Conservation (phyloP, 352 stramenopile species). For the Aphanomyces cochlioides region DNA sequence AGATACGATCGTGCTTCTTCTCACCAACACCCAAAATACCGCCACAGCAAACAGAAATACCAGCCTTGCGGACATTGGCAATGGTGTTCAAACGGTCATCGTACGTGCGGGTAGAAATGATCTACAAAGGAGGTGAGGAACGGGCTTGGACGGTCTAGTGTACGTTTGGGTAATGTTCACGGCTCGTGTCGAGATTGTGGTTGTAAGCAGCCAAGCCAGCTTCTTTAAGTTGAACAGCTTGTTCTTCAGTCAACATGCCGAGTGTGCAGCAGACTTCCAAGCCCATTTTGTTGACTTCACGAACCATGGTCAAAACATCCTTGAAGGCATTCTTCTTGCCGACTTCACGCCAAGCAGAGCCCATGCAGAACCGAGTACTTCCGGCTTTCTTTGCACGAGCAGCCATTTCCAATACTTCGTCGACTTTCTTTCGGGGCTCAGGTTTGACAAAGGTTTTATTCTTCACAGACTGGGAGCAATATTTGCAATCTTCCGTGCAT, state of each 20-base stretch:
- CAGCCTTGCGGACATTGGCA: constrained; percentile 94
- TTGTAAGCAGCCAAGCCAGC: constrained; percentile 98
- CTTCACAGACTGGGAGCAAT: constrained; percentile 94
- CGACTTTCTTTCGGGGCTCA: constrained; percentile 94
- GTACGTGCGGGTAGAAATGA: constrained; percentile 95
- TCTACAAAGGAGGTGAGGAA: constrained; percentile 29
- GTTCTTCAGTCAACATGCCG: constrained; percentile 95
- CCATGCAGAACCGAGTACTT: constrained; percentile 98
- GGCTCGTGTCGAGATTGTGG: constrained; percentile 98
- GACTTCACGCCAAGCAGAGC: constrained; percentile 95
- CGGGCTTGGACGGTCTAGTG: not conserved
- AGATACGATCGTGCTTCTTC: constrained; percentile 91
- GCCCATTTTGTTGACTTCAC: constrained; percentile 87
- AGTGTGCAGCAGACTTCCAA: constrained; percentile 96
- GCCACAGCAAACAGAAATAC: constrained; percentile 96
- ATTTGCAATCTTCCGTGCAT: constrained; percentile 92
- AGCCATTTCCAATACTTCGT: constrained; percentile 95
- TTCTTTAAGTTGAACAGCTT: constrained; percentile 95
- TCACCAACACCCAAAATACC: constrained; percentile 97
- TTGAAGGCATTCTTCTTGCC: constrained; percentile 98
- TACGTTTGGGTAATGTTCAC: constrained; percentile 95
- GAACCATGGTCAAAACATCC: constrained; percentile 97
- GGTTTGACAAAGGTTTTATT: constrained; percentile 99
- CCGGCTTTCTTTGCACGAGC: constrained; percentile 93
- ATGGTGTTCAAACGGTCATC: constrained; percentile 96